Conservation (phyloP, 2,329 filamentous ascomycete genomes). For the Blumeria hordei region DNA sequence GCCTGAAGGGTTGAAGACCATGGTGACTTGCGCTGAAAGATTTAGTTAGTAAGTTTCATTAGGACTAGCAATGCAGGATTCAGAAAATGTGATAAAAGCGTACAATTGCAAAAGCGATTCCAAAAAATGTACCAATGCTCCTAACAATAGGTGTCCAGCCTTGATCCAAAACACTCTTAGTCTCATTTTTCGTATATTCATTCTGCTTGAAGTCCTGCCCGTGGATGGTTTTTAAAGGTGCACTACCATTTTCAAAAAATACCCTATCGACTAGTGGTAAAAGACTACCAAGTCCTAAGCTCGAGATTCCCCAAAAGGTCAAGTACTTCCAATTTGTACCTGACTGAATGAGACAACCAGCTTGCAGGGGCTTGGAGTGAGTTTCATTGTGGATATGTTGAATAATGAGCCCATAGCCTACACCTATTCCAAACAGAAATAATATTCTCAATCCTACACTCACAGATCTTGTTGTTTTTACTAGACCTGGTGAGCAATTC, state of each 20-base stretch:
- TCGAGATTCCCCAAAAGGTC: conserved; percentile 57
- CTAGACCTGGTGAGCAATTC: conserved; percentile 50
- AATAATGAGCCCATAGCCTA: conserved; percentile 63
- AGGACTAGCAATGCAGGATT: background rate
- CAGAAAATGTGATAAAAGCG: conserved; percentile 16
- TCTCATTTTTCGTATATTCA: conserved; percentile 5
- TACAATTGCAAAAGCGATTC: conserved; percentile 64
- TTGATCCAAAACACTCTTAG: conserved; percentile 21
- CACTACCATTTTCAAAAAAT: conserved; percentile 22
- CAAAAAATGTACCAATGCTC: conserved; percentile 46
- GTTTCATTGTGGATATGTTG: conserved; percentile 52
- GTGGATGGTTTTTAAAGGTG: background rate
- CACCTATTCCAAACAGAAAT: conserved; percentile 54
- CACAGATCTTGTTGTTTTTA: conserved; percentile 41
- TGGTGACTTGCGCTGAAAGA: conserved; percentile 49
- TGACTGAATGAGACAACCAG: conserved; percentile 20
- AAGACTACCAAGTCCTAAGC: conserved; percentile 52
- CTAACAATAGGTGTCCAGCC: conserved; percentile 56
- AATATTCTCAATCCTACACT: conserved; percentile 24
- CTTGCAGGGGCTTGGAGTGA: conserved; percentile 35
- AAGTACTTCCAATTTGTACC: conserved; percentile 41
- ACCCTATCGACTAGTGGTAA: conserved; percentile 65
- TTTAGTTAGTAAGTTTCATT: conserved; percentile 4
- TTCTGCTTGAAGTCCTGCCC: background rate
- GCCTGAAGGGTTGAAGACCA: conserved; percentile 94